Conservation (phyloP, 108 stramenopile genomes). For the Chaetoceros muelleri region DNA sequence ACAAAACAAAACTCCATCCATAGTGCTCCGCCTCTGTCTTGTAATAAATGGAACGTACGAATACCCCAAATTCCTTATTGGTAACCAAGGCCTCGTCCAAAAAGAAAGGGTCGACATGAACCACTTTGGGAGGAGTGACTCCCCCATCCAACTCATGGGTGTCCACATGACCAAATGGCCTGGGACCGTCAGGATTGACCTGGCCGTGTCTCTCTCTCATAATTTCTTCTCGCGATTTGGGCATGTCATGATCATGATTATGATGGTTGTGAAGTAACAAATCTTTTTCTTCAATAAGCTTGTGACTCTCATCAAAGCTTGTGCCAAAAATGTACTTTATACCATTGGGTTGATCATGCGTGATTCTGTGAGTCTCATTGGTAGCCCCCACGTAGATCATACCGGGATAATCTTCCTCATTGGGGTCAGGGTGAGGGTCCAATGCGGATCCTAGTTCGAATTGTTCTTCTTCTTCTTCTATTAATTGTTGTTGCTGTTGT, state of each 20-base stretch:
- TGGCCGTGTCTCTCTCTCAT: constrained; percentile 48
- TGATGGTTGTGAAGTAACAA: constrained; percentile 29
- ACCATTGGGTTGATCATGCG: constrained; percentile 20
- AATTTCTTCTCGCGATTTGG: constrained; percentile 42
- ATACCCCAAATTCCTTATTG: constrained; percentile 84
- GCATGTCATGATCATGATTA: constrained; percentile 26
- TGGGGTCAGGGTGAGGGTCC: constrained; percentile 75
- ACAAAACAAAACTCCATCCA: constrained; percentile 90
- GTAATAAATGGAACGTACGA: constrained; percentile 83
- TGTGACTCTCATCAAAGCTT: constrained; percentile 44
- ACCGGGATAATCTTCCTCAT: constrained; percentile 58
- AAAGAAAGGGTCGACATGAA: constrained; percentile 76
- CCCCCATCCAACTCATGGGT: constrained; percentile 74
- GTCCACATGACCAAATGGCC: constrained; percentile 65
- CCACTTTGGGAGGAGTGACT: constrained; percentile 59
- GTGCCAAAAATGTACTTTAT: constrained; percentile 75
- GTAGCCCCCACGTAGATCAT: constrained; percentile 57
- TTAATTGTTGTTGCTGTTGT: constrained; percentile 1
- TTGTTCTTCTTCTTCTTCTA: constrained; percentile 7
- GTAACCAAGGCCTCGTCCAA: constrained; percentile 69
- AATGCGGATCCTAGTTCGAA: constrained; percentile 28
- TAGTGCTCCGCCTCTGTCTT: constrained; percentile 92
- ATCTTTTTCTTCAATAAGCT: constrained; percentile 51
- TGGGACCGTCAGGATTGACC: constrained; percentile 36
- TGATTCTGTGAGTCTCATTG: constrained; percentile 8